These are phyloP conservation scores for slime mould (Dictyostelium discoideum) DNA, from an alignment of 78 protist genomes.

Conservation along the genomic window DNA sequence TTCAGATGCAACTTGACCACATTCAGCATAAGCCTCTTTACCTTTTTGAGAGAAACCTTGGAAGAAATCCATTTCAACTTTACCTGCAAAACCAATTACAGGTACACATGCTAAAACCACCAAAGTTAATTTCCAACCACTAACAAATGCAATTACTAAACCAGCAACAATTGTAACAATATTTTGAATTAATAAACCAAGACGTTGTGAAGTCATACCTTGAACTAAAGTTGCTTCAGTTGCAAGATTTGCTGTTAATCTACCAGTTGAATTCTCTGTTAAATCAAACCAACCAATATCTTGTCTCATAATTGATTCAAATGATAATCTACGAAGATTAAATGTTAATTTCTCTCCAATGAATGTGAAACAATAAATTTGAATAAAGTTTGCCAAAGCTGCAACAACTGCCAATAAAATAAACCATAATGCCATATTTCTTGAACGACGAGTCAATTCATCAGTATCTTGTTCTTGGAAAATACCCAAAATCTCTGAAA, in stretches of 20 bases:
- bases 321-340: slow-evolving; percentile 48
- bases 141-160: slow-evolving; percentile 81
- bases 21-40: slow-evolving; percentile 68
- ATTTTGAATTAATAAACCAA: slow-evolving; percentile 76
- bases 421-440: slow-evolving; percentile 44
- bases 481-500: slow-evolving; percentile 22
- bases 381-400: slow-evolving; percentile 60
- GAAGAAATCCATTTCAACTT: slow-evolving; percentile 76
- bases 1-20: slow-evolving; percentile 82
- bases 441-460: not conserved
- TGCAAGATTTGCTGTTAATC: slow-evolving; percentile 84
- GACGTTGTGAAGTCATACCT: slow-evolving; percentile 83
- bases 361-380: slow-evolving; percentile 53
- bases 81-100: slow-evolving; percentile 62
- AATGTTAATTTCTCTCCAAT: slow-evolving; percentile 71
- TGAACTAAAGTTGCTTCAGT: slow-evolving; percentile 88
- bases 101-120: slow-evolving; percentile 90
- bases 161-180: slow-evolving; percentile 72
- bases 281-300: slow-evolving; percentile 85
- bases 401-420: slow-evolving; percentile 27
- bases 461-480: slow-evolving; percentile 24
- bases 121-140: slow-evolving; percentile 85
- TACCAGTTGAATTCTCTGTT: slow-evolving; percentile 76
- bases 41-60: slow-evolving; percentile 62
- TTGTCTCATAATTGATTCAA: slow-evolving; percentile 78